Conservation (phyloP, 164 flowering plant genomes). For the Vitis cinerea region DNA sequence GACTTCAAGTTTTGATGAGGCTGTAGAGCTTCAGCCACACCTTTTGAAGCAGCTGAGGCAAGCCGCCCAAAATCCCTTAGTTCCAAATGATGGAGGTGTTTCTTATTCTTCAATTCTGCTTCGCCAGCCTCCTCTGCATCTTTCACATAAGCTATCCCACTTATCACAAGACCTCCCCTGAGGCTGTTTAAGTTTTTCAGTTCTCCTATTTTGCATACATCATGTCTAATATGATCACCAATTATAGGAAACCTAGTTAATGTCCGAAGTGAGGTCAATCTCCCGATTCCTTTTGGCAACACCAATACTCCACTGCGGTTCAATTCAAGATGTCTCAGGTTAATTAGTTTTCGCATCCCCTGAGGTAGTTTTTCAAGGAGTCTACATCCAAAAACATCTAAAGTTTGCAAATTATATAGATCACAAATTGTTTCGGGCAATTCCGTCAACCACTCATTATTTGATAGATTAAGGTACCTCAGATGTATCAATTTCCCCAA, state of each 20-base stretch:
- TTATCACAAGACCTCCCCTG: conserved; percentile 5
- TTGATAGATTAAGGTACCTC: conserved; percentile 10
- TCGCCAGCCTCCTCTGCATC: conserved; percentile 11
- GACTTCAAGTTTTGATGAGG: conserved; percentile 5
- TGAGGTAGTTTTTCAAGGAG: conserved; percentile 9
- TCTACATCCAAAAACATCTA: background rate
- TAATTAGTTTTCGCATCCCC: conserved; percentile 11
- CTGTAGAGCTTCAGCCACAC: conserved; percentile 17
- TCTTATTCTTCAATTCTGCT: conserved; percentile 10
- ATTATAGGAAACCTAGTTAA: background rate
- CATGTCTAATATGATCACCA: background rate
- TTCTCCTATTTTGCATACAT: conserved; percentile 1
- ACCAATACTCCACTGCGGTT: background rate
- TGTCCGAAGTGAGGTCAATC: conserved; percentile 1
- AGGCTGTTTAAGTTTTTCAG: conserved; percentile 14
- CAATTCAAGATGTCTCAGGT: conserved; percentile 13
- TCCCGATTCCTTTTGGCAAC: conserved; percentile 19
- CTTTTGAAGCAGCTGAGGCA: background rate
- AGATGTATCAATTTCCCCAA: conserved; percentile 15
- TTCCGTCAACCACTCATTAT: background rate
- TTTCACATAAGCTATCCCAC: conserved; percentile 1
- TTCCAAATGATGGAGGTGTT: background rate
- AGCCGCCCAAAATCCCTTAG: background rate
- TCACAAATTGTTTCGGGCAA: conserved; percentile 10
- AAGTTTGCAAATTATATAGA: conserved; percentile 11